A percentile compares a stretch with the other conserved stretches of the same genome.
Evolutionary conservation across 495 filamentous ascomycete genomes (phyloP).

Genomic region (Penicillium verhagenii): DNA sequence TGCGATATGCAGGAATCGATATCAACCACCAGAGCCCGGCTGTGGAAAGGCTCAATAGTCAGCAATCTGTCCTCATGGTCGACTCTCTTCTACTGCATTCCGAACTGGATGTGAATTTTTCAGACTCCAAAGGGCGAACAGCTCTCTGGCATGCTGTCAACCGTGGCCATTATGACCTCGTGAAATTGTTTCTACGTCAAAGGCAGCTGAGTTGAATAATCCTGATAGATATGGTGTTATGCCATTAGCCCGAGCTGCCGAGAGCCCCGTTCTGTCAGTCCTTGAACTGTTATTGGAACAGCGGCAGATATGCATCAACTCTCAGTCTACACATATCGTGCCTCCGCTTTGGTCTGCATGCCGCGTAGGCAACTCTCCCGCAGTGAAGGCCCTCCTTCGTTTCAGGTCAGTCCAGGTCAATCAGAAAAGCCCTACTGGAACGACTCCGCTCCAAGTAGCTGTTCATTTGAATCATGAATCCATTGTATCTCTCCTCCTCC

Average conservation of each 20-base stretch:
- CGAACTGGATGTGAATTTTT: not conserved
- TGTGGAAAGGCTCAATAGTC: not conserved
- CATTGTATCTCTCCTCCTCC: too few species aligned
- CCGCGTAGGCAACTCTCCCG: too few species aligned
- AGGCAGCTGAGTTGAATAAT: not conserved
- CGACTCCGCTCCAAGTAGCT: too few species aligned
- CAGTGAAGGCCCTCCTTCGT: too few species aligned
- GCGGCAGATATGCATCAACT: too few species aligned
- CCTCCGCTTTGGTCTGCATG: too few species aligned
- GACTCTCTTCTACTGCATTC: not conserved
- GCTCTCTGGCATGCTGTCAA: not conserved
- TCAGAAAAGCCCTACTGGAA: too few species aligned
- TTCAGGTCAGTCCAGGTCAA: too few species aligned
- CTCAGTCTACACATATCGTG: too few species aligned
- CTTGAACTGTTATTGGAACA: too few species aligned
- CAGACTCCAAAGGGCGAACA: not conserved
- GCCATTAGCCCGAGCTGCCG: not conserved
- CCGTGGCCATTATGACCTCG: not conserved
- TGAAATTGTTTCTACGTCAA: not conserved
- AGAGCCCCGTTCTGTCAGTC: too few species aligned
- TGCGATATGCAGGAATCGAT: not conserved
- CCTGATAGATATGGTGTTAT: not conserved
- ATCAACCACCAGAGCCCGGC: not conserved
- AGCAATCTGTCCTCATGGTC: not conserved
- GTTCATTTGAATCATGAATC: too few species aligned